These are phyloP conservation scores for Fistulinella prunicolor DNA, from an alignment of 768 basidiomycete genomes.

Conservation along the genomic window DNA sequence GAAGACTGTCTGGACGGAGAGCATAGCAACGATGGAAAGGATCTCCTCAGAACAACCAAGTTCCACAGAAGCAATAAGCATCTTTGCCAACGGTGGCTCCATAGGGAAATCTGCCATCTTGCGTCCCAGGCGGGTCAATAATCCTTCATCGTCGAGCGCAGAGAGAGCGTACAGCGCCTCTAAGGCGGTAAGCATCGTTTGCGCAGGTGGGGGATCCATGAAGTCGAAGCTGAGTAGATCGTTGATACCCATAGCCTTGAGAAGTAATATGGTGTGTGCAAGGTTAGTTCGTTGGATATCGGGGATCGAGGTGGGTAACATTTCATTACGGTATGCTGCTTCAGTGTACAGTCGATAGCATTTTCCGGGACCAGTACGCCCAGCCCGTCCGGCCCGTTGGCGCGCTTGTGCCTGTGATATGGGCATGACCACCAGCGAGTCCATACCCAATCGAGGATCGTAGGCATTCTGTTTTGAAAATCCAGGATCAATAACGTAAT, in stretches of 20 bases:
- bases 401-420: slow-evolving; percentile 98
- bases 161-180: slow-evolving; percentile 94
- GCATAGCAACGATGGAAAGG: slow-evolving; percentile 94
- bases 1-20: slow-evolving; percentile 94
- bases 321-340: slow-evolving; percentile 97
- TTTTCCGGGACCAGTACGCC: slow-evolving; percentile 97
- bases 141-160: slow-evolving; percentile 94
- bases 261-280: slow-evolving; percentile 86
- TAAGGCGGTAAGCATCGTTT: slow-evolving; percentile 94
- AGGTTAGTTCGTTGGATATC: slow-evolving; percentile 97
- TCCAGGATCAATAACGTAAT: slow-evolving; percentile 98
- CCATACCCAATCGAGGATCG: slow-evolving; percentile 96
- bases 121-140: slow-evolving; percentile 88
- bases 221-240: slow-evolving; percentile 98
- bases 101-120: slow-evolving; percentile 99
- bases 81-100: slow-evolving; percentile 94
- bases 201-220: slow-evolving; percentile 98
- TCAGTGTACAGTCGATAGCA: slow-evolving; percentile 98
- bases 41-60: slow-evolving; percentile 98
- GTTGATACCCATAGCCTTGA: slow-evolving; percentile 99
- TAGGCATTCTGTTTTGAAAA: slow-evolving; percentile 99
- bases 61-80: slow-evolving; percentile 97
- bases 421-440: slow-evolving; percentile 96
- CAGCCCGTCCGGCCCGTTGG: slow-evolving; percentile 93
- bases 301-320: slow-evolving; percentile 96